Percentiles rank a stretch among this genome's conserved stretches.
Conservation (phyloP, 2,329 filamentous ascomycete genomes). For the Microdochium bolleyi region DNA sequence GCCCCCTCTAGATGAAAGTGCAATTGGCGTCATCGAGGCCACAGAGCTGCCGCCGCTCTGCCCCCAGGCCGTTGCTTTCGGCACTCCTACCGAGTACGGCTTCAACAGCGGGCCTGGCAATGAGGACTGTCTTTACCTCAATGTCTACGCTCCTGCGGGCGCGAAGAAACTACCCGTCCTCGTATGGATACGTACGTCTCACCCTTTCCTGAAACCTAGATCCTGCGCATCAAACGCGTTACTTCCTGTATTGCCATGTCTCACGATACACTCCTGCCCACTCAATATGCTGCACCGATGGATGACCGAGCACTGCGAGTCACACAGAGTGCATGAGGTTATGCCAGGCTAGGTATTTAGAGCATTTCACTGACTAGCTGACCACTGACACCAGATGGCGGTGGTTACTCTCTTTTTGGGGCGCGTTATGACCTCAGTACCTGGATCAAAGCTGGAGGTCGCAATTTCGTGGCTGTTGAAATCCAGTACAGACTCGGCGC, state of each 20-base stretch:
- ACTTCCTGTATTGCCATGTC: too few relatives aligned
- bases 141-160: constrained; percentile 22
- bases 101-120: constrained; percentile 16
- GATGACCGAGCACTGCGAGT: not conserved
- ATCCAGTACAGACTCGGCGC: constrained; percentile 38
- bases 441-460: constrained; percentile 35
- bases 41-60: constrained; percentile 17
- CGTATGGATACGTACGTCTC: constrained; percentile 26
- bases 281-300: too few relatives aligned
- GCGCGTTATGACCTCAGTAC: constrained; percentile 20
- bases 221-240: too few relatives aligned
- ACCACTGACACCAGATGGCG: constrained; percentile 14
- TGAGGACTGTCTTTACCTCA: constrained; percentile 20
- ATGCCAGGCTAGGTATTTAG: constrained; percentile 15
- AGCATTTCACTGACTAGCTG: not conserved
- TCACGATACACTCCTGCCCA: too few relatives aligned
- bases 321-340: constrained; percentile 11
- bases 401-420: constrained; percentile 19
- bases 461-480: constrained; percentile 36
- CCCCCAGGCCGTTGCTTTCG: constrained; percentile 18
- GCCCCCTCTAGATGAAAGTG: constrained; percentile 9
- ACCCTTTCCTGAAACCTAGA: constrained; percentile 6
- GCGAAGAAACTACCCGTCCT: constrained; percentile 25
- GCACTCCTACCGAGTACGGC: constrained; percentile 14
- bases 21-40: constrained; percentile 8